These are phyloP conservation scores for Trichoderma asperelloides DNA, from an alignment of 495 filamentous ascomycete genomes.

Conservation along the genomic window DNA sequence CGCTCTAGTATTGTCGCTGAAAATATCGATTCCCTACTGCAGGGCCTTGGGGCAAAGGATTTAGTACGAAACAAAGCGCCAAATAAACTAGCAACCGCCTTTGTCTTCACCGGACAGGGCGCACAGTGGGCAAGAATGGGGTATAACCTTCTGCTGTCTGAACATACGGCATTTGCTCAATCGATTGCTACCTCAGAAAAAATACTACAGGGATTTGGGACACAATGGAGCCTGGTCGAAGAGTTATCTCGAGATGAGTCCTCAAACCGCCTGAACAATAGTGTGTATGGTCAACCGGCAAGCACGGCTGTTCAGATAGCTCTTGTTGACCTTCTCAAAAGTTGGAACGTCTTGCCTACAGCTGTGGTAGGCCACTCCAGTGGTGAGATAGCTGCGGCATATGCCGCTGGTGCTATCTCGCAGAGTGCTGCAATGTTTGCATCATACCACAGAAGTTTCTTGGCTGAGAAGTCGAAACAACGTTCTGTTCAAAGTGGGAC, in stretches of 20 bases:
- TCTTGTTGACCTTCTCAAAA: constrained; percentile 36
- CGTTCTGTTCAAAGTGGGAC: constrained; percentile 33
- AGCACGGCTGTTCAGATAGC: constrained; percentile 36
- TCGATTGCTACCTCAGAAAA: constrained; percentile 32
- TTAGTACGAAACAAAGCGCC: background rate
- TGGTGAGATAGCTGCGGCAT: constrained; percentile 28
- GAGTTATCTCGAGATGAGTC: constrained; percentile 34
- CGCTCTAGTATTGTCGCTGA: constrained; percentile 9
- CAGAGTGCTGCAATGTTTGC: constrained; percentile 46
- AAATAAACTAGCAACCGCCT: constrained; percentile 29
- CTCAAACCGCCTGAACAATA: constrained; percentile 34
- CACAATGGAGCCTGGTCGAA: constrained; percentile 33
- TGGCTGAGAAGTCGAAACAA: constrained; percentile 34
- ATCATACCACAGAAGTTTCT: constrained; percentile 38
- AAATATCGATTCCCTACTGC: constrained; percentile 12
- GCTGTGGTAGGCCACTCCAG: constrained; percentile 28
- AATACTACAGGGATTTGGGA: constrained; percentile 26
- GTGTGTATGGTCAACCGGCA: constrained; percentile 34
- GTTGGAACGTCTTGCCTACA: constrained; percentile 33
- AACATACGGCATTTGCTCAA: constrained; percentile 31
- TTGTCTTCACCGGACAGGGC: constrained; percentile 41
- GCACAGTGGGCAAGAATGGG: constrained; percentile 53
- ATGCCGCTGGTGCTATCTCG: constrained; percentile 20
- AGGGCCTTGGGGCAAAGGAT: constrained; percentile 8
- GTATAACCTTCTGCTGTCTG: constrained; percentile 34